Evolutionary conservation across 331 rosid species (phyloP), one percentile per base, ranked within the genome.

Genomic region (Phaseolus coccineus): DNA sequence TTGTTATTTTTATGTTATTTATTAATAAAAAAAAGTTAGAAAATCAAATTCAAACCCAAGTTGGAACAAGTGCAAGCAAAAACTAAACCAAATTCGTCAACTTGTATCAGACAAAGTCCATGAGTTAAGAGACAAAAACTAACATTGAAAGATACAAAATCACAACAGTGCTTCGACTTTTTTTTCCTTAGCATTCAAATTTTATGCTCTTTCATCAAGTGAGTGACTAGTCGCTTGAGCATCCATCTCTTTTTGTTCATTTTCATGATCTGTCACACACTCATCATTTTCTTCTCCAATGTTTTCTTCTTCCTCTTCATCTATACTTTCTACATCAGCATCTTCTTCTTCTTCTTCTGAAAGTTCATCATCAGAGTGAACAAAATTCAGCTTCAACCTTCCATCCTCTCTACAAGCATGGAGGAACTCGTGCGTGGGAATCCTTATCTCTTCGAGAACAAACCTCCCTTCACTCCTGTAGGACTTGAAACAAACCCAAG

Each of bases 371-470:
- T 82, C 73, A 10, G 88, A 88, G 13, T 84, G 91, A 82, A 90
- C 81, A 77, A 93, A 90, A 61, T 89, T 90, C 53, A 95, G 88
- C 87, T 89, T 95, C 76, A 95, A 74, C 65, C 99, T 91, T 42
- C 98, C 99, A 55, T 93, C 90, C 81, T 95, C 97, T 72, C 99
- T 90, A 79, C 42, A 85, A 71, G 99, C 98, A 80, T 89, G 94
- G 8, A 95, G 53, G 46, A 90, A 80, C 83, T 95, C 99, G 56
- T 88, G 91, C 25, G 83, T 88, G 3, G 91, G 98, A 72, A 86
- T 77, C 81, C 93, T 90, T 57, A 95, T 85, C 82, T 90, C 94
- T 76, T 89, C 85, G 71, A 93, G 86, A 53, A 95, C 94, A 87
- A 95, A 93, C 73, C 99, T 91, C 3, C 99, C 99, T 67, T 93